Evolutionary conservation across 1,284 basidiomycete genomes (phyloP), one percentile per base, ranked within the genome.

Genomic region (Taiwanofungus camphoratus): DNA sequence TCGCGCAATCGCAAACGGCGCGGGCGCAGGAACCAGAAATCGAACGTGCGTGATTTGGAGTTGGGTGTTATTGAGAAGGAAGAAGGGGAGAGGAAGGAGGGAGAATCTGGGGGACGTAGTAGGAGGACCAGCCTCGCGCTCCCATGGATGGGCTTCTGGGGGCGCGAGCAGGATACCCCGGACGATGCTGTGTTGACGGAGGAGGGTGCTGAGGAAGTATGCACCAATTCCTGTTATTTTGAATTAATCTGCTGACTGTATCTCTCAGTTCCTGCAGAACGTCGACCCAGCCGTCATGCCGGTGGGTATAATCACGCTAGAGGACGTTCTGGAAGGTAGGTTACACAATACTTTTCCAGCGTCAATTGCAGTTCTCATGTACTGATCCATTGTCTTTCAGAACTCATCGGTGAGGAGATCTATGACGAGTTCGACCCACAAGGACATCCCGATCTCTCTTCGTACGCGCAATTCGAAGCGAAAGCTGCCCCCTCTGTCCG

Each of bases 231-330:
- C 16, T 33, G 11, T 11, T 33, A 13, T 15, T 12, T 27, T 36
- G 3, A 23, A 12, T 3, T 18, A 27, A 26, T 27, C 32, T 11
- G 23, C 20, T 30, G 32, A 26, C 8, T 15, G 19, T 5, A 2
- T n/a, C 13, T 5, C 15, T 16, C 55, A 85, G 75, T 88, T 91
- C 64, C 67, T 90, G 57, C 80, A 85, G 66, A 76, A 74, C 39
- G 75, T 87, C 36, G 87, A 83, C 60, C 82, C 75, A 0, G 76
- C 81, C 22, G 71, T 87, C 23, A 82, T 79, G 71, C 91, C 91
- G 1, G 69, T 95, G 19, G 92, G 92, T 46, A 92, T 95, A 59
- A 94, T 95, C 52, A 95, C 92, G 1, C 73, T 95, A 2, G 92
- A 95, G 62, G 92, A 95, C 52, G 89, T 95, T 13, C 71, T 95